Percentiles rank a stretch among this genome's conserved stretches.
phyloP scores from a whole-genome alignment of 2,329 filamentous ascomycete species.

The Botrytis elliptica region DNA sequence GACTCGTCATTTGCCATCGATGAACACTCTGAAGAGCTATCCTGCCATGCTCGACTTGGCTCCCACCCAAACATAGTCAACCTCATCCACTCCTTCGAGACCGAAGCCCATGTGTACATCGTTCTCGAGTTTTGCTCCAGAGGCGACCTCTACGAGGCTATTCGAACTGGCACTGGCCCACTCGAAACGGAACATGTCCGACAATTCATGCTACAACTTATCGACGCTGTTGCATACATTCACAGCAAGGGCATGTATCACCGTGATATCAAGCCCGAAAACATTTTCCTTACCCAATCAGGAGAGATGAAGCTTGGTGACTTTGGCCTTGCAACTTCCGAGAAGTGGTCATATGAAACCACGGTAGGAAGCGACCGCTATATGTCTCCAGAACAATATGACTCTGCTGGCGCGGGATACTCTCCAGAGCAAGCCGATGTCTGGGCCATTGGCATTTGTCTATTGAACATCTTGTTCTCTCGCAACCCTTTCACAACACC shows the following conservation, averaged over 20 bases:
- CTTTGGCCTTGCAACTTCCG: constrained; percentile 87
- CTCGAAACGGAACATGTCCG: constrained; percentile 95
- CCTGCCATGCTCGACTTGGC: constrained; percentile 76
- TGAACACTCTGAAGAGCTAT: constrained; percentile 77
- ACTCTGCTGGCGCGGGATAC: constrained; percentile 83
- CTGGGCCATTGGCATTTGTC: constrained; percentile 95
- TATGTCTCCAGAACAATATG: constrained; percentile 98
- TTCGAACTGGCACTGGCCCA: constrained; percentile 82
- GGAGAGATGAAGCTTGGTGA: constrained; percentile 95
- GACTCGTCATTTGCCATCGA: constrained; percentile 68
- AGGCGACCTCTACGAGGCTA: constrained; percentile 96
- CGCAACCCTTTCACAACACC: constrained; percentile 94
- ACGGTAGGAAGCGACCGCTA: constrained; percentile 97
- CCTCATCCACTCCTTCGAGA: constrained; percentile 87
- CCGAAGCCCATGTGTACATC: constrained; percentile 82
- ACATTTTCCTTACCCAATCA: constrained; percentile 87
- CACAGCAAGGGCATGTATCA: constrained; percentile 91
- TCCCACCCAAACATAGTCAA: constrained; percentile 92
- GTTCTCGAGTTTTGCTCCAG: constrained; percentile 94
- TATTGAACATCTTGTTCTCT: constrained; percentile 94
- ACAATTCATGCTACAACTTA: constrained; percentile 92
- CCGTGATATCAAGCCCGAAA: constrained; percentile 98
- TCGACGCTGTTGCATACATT: constrained; percentile 86
- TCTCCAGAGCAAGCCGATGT: constrained; percentile 91
- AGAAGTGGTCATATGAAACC: constrained; percentile 86